Base-by-base conservation (phyloP, 371 early-diverging fungal species). In the Mortierella sp. region DNA sequence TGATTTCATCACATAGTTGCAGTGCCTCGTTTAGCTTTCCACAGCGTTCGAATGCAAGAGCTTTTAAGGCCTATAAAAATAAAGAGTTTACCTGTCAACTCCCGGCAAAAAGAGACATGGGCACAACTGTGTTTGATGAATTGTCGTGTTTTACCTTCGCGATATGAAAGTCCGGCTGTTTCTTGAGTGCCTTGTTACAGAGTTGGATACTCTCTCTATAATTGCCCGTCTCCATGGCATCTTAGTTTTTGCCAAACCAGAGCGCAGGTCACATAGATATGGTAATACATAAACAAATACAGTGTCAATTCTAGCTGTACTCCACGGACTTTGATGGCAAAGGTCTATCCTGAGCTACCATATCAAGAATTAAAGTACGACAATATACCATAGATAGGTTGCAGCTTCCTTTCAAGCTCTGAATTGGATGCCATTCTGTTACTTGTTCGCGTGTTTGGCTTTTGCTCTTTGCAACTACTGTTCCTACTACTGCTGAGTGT, bases 51-150 rank as follows among this genome's bases (percentile, higher is more conserved):
- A 96, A 81, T 0, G 92, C 89, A 49, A 94, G 87, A 1, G 96
- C 93, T 84, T 96, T 96, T 69, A 96, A 79, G 2, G 96, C 94
- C 95, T 95, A 84, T 22, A 43, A 29, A n/a, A 17, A 37, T 8
- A 28, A 22, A n/a, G 3, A 54, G 56, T 17, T 28, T 40, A 40
- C 29, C 42, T 43, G 54, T 22, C 40, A 28, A 26, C 0, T 26
- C 29, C 3, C 23, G 29, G 4, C 9, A 26, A 15, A 31, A 58
- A n/a, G n/a, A n/a, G n/a, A n/a, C n/a, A n/a, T n/a, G n/a, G n/a
- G n/a, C n/a, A 45, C 40, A 37, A 37, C 8, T 13, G 13, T 47
- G 19, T 22, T 1, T n/a, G 29, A 2, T 19, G 19, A 37, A 23
- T 8, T 49, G 7, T 57, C 34, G 57, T 32, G 9, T 42, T 40